Percentiles rank a stretch among this genome's conserved stretches.
Evolutionary conservation across 208 protist species (phyloP).

Genomic region (Crithidia brevicula): DNA sequence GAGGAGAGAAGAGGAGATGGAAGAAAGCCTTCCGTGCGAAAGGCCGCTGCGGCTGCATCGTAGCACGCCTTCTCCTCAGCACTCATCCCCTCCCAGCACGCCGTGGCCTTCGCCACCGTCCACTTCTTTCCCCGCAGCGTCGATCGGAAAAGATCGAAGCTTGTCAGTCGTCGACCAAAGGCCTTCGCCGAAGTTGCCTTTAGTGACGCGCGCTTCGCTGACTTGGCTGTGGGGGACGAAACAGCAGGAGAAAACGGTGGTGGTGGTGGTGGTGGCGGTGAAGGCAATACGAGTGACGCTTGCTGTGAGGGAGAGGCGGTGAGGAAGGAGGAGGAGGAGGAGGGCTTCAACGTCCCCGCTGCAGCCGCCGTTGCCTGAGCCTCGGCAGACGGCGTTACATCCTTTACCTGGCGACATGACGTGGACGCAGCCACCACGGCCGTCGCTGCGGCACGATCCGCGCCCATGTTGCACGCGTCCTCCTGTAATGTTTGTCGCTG

Average conservation of each 20-base stretch:
- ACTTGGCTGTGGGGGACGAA: background rate
- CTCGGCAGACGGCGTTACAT: no score
- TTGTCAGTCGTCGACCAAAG: background rate
- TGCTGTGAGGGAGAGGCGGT: no score
- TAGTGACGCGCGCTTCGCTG: no score
- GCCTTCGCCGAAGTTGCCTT: background rate
- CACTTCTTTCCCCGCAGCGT: conserved; percentile 16
- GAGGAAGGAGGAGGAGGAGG: no score
- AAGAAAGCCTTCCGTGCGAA: conserved; percentile 31
- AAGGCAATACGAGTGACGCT: no score
- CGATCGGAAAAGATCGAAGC: conserved; percentile 43
- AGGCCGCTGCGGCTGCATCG: conserved; percentile 51
- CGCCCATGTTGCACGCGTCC: no score
- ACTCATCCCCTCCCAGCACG: conserved; percentile 53
- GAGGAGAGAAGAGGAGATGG: background rate
- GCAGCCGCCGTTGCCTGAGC: no score
- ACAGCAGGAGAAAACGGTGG: background rate
- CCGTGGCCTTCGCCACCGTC: conserved; percentile 20
- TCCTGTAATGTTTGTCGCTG: no score
- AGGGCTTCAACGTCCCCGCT: no score
- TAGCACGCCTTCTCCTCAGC: conserved; percentile 57
- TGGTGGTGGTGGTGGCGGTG: background rate
- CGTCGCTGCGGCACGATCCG: no score
- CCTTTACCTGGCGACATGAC: no score
- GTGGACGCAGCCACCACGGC: no score